Evolutionary conservation across 1,284 basidiomycete species (phyloP), one percentile per base, ranked within the genome.

Genomic region (Fomitiporia mediterranea): DNA sequence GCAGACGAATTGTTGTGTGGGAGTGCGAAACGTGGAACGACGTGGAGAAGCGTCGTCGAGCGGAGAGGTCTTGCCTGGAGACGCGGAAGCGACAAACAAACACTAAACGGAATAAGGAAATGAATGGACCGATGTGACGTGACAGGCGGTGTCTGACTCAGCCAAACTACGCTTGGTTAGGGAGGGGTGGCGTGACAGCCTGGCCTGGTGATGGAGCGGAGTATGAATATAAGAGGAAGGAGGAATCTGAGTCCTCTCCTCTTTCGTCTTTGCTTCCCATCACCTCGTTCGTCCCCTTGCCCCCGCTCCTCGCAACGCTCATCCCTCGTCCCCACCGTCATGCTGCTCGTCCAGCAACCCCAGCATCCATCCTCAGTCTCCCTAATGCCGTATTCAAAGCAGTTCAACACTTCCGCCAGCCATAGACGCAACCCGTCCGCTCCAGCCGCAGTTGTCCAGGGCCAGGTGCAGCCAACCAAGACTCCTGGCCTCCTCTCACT

Each of bases 401-500:
- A 53, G 19, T 51, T 38, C 28, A 35, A 37, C 27, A 43, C 48
- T 19, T 48, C 48, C 63, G 60, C 66, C 59, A 51, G 51, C 8
- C 82, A 83, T 64, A 76, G 82, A 58, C 75, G 86, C 57, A 79
- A 81, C 65, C 81, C 86, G 21, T 87, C 86, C 0, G 86, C 86
- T 0, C 83, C 84, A 4, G 76, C 80, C 3, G 76, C 80, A 38
- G 79, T 86, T 63, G 71, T 79, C 59, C 43, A 54, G 23, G 49
- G 28, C 15, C 57, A 58, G 46, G 82, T 89, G 13, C 82, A 85
- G 65, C 79, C 86, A 1, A 87, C 86, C 13, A 78, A 77, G 57
- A 85, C 80, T 0, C 86, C 86, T 0, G 86, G 86, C 64, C 74
- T 89, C 15, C 77, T 89, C 54, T 79, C 82, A 51, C 74, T 89